phyloP scores from a whole-genome alignment of 805 yeast species.

The Kregervanrija pseudodelftensis region DNA sequence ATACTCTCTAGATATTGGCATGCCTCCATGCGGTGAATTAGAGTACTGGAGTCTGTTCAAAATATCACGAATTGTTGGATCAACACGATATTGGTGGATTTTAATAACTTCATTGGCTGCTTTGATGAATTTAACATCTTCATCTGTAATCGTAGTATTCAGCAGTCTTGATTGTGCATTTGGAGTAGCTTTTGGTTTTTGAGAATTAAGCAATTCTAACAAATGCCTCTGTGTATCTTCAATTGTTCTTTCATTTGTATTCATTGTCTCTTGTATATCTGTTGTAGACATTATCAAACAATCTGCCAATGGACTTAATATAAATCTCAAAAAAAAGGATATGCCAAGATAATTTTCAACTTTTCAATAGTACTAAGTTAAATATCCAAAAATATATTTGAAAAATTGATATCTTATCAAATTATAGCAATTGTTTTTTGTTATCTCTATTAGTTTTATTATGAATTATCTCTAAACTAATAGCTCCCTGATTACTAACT shows the following conservation, averaged over 20 bases:
- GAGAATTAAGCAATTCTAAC: constrained; percentile 22
- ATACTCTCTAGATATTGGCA: constrained; percentile 27
- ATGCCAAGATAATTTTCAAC: too few relatives aligned
- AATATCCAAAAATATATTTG: too few relatives aligned
- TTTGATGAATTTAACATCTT: constrained; percentile 48
- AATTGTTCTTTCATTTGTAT: constrained; percentile 1
- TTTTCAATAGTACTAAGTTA: too few relatives aligned
- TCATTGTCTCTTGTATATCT: not conserved
- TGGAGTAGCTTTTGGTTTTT: constrained; percentile 21
- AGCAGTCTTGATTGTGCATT: constrained; percentile 14
- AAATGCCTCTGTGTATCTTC: constrained; percentile 17
- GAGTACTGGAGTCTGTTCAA: constrained; percentile 53
- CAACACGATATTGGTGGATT: constrained; percentile 37
- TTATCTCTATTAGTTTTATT: too few relatives aligned
- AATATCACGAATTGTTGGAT: constrained; percentile 58
- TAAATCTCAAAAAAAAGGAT: too few relatives aligned
- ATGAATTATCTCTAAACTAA: too few relatives aligned
- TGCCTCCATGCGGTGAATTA: constrained; percentile 51
- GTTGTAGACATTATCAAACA: not conserved
- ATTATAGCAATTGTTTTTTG: too few relatives aligned
- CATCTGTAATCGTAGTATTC: constrained; percentile 28
- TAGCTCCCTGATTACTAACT: too few relatives aligned
- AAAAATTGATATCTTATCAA: too few relatives aligned
- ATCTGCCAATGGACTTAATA: too few relatives aligned
- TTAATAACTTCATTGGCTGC: constrained; percentile 57